phyloP scores from a whole-genome alignment of 768 basidiomycete genomes.

The Mycena sanguinolenta region DNA sequence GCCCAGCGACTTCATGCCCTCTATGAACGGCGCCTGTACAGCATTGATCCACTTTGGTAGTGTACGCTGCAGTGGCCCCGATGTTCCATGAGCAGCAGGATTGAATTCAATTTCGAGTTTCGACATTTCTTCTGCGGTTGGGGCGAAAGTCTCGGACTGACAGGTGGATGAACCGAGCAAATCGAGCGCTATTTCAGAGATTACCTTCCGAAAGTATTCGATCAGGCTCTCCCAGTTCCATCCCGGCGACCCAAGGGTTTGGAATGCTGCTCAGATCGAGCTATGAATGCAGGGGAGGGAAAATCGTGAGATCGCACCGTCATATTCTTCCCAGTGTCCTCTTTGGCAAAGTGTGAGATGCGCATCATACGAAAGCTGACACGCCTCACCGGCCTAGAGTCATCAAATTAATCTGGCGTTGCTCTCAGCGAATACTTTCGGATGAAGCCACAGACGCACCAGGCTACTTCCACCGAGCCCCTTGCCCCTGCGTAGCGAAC shows the following conservation, averaged over 20 bases:
- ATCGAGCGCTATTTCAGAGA: no score
- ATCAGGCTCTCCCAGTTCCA: slow-evolving; percentile 39
- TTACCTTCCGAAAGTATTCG: slow-evolving; percentile 36
- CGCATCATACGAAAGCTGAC: neutral
- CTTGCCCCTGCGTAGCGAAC: slow-evolving; percentile 33
- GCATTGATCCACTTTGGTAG: slow-evolving; percentile 30
- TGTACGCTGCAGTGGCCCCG: slow-evolving; percentile 32
- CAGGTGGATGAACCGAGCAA: no score
- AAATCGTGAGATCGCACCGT: no score
- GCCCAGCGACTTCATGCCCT: slow-evolving; percentile 14
- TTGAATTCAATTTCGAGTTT: slow-evolving; percentile 19
- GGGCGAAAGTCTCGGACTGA: slow-evolving; percentile 26
- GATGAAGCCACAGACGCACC: no score
- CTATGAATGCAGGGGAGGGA: no score
- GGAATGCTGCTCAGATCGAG: slow-evolving; percentile 23
- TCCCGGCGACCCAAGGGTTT: slow-evolving; percentile 33
- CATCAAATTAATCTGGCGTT: slow-evolving; percentile 37
- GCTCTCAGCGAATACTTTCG: neutral
- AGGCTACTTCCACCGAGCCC: slow-evolving; percentile 33
- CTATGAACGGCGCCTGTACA: slow-evolving; percentile 11
- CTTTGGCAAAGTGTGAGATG: slow-evolving; percentile 24
- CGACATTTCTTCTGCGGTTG: slow-evolving; percentile 7
- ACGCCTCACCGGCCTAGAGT: slow-evolving; percentile 30
- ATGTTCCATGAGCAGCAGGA: slow-evolving; percentile 15
- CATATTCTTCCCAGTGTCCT: slow-evolving; percentile 30